Base-by-base conservation (phyloP, 2,329 filamentous ascomycete species). In the Cladosporium sp. region DNA sequence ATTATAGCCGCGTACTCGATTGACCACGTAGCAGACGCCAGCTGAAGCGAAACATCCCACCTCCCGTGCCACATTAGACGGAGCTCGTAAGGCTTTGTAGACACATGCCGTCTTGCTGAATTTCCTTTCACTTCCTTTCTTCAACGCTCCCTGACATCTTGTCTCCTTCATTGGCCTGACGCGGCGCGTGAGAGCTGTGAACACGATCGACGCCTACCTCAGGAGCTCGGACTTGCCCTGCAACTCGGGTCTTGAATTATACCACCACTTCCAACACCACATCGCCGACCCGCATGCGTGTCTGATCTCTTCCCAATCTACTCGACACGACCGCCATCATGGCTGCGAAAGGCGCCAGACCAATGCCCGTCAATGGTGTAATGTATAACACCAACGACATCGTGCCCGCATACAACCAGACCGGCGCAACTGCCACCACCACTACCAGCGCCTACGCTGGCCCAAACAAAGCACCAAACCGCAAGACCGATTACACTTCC, bases 401-500 rank as follows among this genome's bases (percentile, higher is more conserved):
- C 28, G 30, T 38, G 14, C 49, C 54, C 54, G 54, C 54, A 42
- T 38, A 56, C 54, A 45, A 56, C 40, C 30, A 56, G 19, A 30
- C 30, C 28, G 17, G 19, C 3, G 25, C 47, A 20, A 50, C 17
- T 12, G 3, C 38, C 19, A 45, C 17, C 28, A 45, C 8, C 14
- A 14, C 40, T 39, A 37, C 15, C 14, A 36, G 22, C 43, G 6
- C 45, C 15, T 66, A 70, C 45, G 60, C 67, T 22, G 64, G 62
- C 51, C 64, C 66, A 57, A 72, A 72, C 65, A 73, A 74, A 62
- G 71, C 68, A 9, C 64, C 67, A 14, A 60, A 74, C 58, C 63
- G 67, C 62, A 54, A 63, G 57, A 63, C 64, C 63, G 85, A 88
- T 69, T 92, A 90, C 78, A 83, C 86, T 59, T 92, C 89, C 1